These are phyloP conservation scores for Cydonia oblonga DNA, from an alignment of 331 rosid species.

Conservation along the genomic window DNA sequence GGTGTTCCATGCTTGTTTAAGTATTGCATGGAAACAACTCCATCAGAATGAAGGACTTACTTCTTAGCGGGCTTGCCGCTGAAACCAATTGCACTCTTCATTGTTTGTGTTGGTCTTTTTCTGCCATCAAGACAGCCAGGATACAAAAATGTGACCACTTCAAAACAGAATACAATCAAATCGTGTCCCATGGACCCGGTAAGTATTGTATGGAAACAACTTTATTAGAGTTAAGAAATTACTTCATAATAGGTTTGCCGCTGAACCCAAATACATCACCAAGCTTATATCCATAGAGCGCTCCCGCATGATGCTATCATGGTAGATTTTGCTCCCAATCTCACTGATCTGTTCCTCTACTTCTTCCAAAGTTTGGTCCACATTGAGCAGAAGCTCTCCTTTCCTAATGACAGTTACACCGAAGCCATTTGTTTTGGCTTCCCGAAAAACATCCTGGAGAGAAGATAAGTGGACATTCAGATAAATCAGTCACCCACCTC, in stretches of 20 bases:
- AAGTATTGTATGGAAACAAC: not conserved
- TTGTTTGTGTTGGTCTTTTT: conserved; percentile 37
- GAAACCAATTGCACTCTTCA: conserved; percentile 64
- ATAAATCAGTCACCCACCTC: not conserved
- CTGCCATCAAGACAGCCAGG: conserved; percentile 18
- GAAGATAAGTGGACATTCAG: conserved; percentile 4
- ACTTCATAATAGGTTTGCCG: conserved; percentile 51
- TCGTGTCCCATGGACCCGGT: not conserved
- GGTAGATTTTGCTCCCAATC: conserved; percentile 93
- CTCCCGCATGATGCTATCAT: conserved; percentile 65
- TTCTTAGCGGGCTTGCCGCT: conserved; percentile 15
- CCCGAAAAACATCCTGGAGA: conserved; percentile 67
- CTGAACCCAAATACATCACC: conserved; percentile 60
- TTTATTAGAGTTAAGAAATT: conserved; percentile 1
- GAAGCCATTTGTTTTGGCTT: conserved; percentile 75
- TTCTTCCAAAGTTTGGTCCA: conserved; percentile 82
- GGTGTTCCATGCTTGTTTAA: not conserved
- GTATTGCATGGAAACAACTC: not conserved
- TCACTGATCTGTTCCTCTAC: conserved; percentile 81
- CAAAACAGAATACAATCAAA: not conserved
- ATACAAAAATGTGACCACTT: not conserved
- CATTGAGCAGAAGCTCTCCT: conserved; percentile 81
- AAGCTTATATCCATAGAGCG: conserved; percentile 79
- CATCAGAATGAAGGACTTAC: not conserved
- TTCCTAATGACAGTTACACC: conserved; percentile 74